phyloP scores from a whole-genome alignment of 2,329 filamentous ascomycete genomes.

The Pseudogymnoascus sp. region DNA sequence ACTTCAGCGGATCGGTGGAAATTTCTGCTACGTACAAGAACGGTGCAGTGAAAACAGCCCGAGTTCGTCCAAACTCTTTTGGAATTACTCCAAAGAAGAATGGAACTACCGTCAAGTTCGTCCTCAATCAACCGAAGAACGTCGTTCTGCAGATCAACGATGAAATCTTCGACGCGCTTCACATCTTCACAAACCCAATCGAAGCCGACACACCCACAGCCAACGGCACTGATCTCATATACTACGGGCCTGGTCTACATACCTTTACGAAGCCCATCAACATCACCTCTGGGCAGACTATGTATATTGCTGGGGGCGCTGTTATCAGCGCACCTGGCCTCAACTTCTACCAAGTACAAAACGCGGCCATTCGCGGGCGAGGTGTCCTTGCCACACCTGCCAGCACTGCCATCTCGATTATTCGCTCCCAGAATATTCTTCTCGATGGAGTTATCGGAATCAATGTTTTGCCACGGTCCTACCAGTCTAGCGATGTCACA shows the following conservation, averaged over 20 bases:
- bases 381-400: no score
- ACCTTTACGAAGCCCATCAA: slow-evolving; percentile 14
- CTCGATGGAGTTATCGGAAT: no score
- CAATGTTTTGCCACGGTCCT: no score
- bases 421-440: no score
- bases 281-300: not conserved
- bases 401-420: no score
- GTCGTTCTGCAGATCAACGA: slow-evolving; percentile 24
- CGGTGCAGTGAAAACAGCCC: slow-evolving; percentile 2
- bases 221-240: slow-evolving; percentile 18
- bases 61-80: slow-evolving; percentile 16
- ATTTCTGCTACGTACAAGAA: slow-evolving; percentile 13
- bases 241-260: slow-evolving; percentile 25
- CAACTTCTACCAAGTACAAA: no score
- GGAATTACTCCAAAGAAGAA: slow-evolving; percentile 11
- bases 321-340: no score
- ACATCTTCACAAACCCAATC: slow-evolving; percentile 23
- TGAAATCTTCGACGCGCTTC: slow-evolving; percentile 25
- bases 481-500: no score
- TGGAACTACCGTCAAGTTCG: slow-evolving; percentile 15
- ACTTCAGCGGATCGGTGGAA: slow-evolving; percentile 16
- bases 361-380: no score
- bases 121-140: slow-evolving; percentile 15
- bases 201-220: slow-evolving; percentile 14
- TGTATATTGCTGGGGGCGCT: no score